phyloP scores from a whole-genome alignment of 176 grass and related monocot species.

The Oryza brachyantha region DNA sequence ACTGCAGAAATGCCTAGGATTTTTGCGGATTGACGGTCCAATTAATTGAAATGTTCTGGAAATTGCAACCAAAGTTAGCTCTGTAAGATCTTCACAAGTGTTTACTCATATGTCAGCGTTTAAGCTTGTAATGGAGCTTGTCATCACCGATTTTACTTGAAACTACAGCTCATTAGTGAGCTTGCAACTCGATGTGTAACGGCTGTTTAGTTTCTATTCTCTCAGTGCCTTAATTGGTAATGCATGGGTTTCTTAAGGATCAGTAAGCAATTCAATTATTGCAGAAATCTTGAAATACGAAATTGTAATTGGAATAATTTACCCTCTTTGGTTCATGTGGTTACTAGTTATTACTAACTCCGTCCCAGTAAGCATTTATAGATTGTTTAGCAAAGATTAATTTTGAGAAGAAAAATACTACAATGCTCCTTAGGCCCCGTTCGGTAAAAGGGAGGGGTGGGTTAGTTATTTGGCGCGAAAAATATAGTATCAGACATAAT shows the following conservation, averaged over 20 bases:
- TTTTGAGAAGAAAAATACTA: no score
- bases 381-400: no score
- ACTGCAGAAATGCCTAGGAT: not conserved
- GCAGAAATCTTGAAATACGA: not conserved
- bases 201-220: not conserved
- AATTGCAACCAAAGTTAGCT: not conserved
- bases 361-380: no score
- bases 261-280: not conserved
- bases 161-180: not conserved
- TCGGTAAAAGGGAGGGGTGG: no score
- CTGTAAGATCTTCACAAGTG: not conserved
- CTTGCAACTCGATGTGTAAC: not conserved
- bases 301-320: not conserved
- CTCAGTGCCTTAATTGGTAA: not conserved
- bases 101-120: not conserved
- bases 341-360: slow-evolving; percentile 3
- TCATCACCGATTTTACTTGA: not conserved
- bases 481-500: no score
- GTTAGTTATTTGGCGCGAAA: no score
- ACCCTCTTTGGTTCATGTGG: not conserved
- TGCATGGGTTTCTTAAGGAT: not conserved
- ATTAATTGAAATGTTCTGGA: not conserved
- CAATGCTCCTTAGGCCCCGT: no score
- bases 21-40: not conserved
- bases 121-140: not conserved